phyloP scores from a whole-genome alignment of 768 basidiomycete species.

The Rhizopogon vinicolor region DNA sequence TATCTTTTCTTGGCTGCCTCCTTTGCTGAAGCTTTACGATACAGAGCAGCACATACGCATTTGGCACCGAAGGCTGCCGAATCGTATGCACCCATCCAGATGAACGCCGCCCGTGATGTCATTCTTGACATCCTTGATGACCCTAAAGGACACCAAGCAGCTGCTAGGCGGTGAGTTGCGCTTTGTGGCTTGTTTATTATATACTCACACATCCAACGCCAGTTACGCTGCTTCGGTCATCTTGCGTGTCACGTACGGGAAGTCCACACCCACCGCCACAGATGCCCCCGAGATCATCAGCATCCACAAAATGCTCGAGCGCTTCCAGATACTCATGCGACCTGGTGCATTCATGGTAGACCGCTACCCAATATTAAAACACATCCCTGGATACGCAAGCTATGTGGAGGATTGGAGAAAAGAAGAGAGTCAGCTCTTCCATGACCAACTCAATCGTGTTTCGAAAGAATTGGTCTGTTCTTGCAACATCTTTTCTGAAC shows the following conservation, averaged over 20 bases:
- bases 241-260: slow-evolving; percentile 30
- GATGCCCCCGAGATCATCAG: slow-evolving; percentile 27
- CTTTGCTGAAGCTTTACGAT: background rate
- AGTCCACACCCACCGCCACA: slow-evolving; percentile 24
- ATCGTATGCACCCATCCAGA: slow-evolving; percentile 46
- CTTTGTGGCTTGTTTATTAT: slow-evolving; percentile 41
- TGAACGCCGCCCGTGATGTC: slow-evolving; percentile 29
- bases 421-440: slow-evolving; percentile 54
- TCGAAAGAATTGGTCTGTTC: slow-evolving; percentile 36
- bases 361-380: slow-evolving; percentile 31
- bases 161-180: slow-evolving; percentile 39
- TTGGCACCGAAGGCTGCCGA: slow-evolving; percentile 49
- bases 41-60: slow-evolving; percentile 54
- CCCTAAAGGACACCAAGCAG: slow-evolving; percentile 45
- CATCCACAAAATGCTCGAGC: slow-evolving; percentile 29
- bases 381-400: slow-evolving; percentile 57
- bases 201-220: slow-evolving; percentile 10
- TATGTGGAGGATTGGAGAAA: slow-evolving; percentile 51
- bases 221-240: slow-evolving; percentile 31
- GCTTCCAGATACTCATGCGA: slow-evolving; percentile 31
- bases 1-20: background rate
- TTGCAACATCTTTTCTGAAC: background rate
- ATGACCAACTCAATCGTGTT: slow-evolving; percentile 44
- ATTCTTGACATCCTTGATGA: slow-evolving; percentile 25
- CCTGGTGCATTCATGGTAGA: slow-evolving; percentile 34